Evolutionary conservation across 345 rosid genomes (phyloP), one percentile per base, ranked within the genome.

Genomic region (Eutrema heterophyllum): DNA sequence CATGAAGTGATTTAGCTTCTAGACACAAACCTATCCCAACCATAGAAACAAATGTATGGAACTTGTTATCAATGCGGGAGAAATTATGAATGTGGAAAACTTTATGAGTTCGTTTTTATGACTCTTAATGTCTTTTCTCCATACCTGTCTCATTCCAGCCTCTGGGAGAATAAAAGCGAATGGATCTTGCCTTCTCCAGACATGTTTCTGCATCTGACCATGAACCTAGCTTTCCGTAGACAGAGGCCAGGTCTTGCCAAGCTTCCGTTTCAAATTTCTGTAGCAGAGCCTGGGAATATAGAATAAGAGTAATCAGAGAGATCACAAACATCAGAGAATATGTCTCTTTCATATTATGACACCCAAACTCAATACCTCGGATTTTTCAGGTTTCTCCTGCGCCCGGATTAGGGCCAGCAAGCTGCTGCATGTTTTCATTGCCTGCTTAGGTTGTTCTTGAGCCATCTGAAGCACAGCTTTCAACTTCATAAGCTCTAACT

Each of bases 141-240:
- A 32, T 77, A 92, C 98, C 99, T 62, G 95, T 83, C 13, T 83
- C 53, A 74, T 87, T 91, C 96, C 97, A 95, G 78, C 87, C 83
- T 77, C 80, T 79, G 10, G 99, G 89, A 75, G 90, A 95, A 82
- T 75, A 81, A 60, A 83, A 67, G 53, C 81, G 71, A 48, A 89
- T 81, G 24, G 88, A 80, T 83, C 82, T 89, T 59, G 97, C 91
- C 83, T 86, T 92, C 67, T 83, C 84, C 18, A 87, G 51, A 67
- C 98, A 95, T 56, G 86, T 80, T 80, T 87, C 81, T 50, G 96
- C 97, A 71, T 92, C 92, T 24, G 78, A 33, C 91, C 84, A 89
- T 29, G 86, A 84, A 55, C 89, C 84, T 33, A 90, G 79, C 74
- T 82, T 86, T 57, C 86, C 71, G 15, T 92, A 92, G 76, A 92